Base-by-base conservation (phyloP, 768 basidiomycete species). In the Macrolepiota dolichaula region DNA sequence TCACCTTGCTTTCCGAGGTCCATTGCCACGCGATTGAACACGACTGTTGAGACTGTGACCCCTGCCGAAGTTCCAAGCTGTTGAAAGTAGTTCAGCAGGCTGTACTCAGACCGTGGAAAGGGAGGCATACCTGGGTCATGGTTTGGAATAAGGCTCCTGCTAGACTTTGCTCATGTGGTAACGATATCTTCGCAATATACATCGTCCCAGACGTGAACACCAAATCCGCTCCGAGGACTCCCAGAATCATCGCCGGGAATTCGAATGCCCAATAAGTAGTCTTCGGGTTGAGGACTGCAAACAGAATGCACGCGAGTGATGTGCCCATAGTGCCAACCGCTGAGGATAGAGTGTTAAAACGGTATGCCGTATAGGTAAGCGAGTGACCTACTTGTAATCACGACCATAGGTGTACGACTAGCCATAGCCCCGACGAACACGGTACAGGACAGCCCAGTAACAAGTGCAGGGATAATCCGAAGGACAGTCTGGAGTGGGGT, bases 71-170 rank as follows among this genome's bases (percentile, higher is more conserved):
- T 83, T 6, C 90, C 91, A 13, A 92, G 71, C 88, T 88, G 61
- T 3, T 53, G n/a, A 40, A 37, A 5, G 40, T 17, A 11, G 19
- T 17, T 5, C 35, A 51, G 15, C 17, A 46, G 55, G 0, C 46
- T 32, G 19, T 17, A 13, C 12, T 27, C 19, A 53, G 12, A 15
- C n/a, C n/a, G n/a, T 13, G 36, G 10, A 12, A 22, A n/a, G 38
- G 17, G 42, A 47, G 57, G 59, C 60, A 13, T 50, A 85, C 87
- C 76, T 89, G 87, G 4, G 82, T 87, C 82, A 93, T 85, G 0
- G 91, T 91, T 68, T 89, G 88, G 71, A 92, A 92, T 19, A 92
- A 61, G 11, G 85, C 91, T 2, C 89, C 91, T 4, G 86, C 85
- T 3, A 92, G 76, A 71, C 85, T 87, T 71, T 93, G 91, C 65